Evolutionary conservation across 257 asterid genomes (phyloP).

Genomic region (Catharanthus roseus): DNA sequence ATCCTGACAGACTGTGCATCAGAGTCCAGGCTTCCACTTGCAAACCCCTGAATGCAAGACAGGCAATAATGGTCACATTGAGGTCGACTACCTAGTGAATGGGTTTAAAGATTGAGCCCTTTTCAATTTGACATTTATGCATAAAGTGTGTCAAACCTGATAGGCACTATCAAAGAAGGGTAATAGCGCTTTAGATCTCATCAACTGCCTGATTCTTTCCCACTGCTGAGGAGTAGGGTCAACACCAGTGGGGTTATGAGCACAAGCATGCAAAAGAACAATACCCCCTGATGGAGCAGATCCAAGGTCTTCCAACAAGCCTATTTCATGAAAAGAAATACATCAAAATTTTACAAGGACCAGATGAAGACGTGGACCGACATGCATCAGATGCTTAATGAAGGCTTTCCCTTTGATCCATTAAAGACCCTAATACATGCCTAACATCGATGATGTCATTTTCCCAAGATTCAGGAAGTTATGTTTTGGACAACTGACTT

Average conservation of each 20-base stretch:
- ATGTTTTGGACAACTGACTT: neutral
- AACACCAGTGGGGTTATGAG: conserved; percentile 99
- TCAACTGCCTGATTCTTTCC: conserved; percentile 81
- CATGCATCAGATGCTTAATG: neutral
- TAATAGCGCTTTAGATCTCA: conserved; percentile 73
- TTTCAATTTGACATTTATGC: neutral
- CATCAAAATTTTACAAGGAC: neutral
- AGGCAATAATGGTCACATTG: neutral
- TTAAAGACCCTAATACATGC: neutral
- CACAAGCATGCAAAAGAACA: conserved; percentile 97
- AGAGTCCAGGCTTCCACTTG: conserved; percentile 88
- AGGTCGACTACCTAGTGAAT: neutral
- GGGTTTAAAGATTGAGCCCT: neutral
- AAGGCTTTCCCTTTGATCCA: neutral
- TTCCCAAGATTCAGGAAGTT: neutral
- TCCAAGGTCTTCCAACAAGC: conserved; percentile 92
- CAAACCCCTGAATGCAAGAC: conserved; percentile 63
- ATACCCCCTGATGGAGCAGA: conserved; percentile 93
- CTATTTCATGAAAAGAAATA: conserved; percentile 35
- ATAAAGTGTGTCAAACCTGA: conserved; percentile 47
- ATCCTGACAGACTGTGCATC: conserved; percentile 84
- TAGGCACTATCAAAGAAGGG: conserved; percentile 99
- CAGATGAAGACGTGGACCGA: neutral
- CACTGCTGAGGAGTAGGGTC: conserved; percentile 94
- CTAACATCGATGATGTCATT: neutral